Percentiles rank a stretch among this genome's conserved stretches.
Evolutionary conservation across 1,284 basidiomycete genomes (phyloP).

Genomic region (Rhodotorula sp.): DNA sequence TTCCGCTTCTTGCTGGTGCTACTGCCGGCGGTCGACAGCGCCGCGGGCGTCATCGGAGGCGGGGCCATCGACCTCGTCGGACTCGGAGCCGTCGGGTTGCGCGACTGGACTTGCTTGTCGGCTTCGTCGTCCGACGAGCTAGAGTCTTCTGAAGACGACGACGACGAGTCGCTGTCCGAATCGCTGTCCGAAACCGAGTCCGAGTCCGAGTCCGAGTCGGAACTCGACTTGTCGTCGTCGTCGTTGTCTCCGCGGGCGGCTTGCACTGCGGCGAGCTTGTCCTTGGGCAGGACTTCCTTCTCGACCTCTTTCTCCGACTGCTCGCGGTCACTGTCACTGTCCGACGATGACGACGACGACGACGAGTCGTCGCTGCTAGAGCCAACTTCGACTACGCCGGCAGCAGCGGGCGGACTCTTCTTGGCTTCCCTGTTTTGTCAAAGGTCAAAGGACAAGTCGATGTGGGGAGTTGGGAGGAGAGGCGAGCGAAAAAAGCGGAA

Average conservation of each 20-base stretch:
- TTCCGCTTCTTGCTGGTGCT: constrained; percentile 42
- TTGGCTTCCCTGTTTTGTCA: not conserved
- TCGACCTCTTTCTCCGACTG: constrained; percentile 63
- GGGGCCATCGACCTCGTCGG: constrained; percentile 7
- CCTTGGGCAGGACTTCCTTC: constrained; percentile 58
- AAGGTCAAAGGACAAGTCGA: not conserved
- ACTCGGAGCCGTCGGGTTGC: constrained; percentile 13
- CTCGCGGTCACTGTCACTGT: constrained; percentile 4
- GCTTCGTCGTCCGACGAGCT: constrained; percentile 30
- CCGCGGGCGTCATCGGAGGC: constrained; percentile 35
- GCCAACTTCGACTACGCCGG: not conserved
- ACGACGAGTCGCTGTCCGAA: not conserved
- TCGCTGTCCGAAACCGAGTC: constrained; percentile 2
- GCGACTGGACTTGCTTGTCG: constrained; percentile 29
- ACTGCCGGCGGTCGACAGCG: constrained; percentile 11
- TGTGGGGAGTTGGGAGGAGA: not conserved
- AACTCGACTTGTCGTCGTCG: not conserved
- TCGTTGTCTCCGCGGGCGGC: constrained; percentile 8
- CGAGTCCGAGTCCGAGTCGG: not conserved
- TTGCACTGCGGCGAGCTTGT: constrained; percentile 40
- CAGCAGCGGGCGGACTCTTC: not conserved
- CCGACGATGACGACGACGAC: constrained; percentile 1
- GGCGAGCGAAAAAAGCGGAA: not conserved
- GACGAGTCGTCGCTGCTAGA: not conserved
- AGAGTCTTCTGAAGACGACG: not conserved